Conservation (phyloP, 106 monocot genomes). For the Dendrobium chrysotoxum region DNA sequence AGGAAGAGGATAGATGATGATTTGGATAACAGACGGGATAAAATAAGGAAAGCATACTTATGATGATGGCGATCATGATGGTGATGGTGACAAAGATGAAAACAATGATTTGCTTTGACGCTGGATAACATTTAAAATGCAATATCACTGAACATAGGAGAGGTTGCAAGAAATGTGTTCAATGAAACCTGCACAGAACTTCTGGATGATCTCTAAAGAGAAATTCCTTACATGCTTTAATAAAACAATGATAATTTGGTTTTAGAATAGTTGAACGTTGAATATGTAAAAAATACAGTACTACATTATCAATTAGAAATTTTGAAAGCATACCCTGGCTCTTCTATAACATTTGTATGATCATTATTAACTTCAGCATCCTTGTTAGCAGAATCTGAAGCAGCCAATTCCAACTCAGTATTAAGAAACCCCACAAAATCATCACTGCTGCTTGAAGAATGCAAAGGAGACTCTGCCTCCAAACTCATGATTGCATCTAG, state of each 20-base stretch:
- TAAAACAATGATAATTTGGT: background rate
- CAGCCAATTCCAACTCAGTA: conserved; percentile 43
- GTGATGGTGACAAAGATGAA: background rate
- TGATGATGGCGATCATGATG: background rate
- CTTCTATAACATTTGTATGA: conserved; percentile 15
- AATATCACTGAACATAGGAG: background rate
- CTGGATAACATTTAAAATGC: background rate
- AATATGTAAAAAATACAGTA: background rate
- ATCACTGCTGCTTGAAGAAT: conserved; percentile 69
- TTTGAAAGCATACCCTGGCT: conserved; percentile 15
- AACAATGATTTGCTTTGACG: background rate
- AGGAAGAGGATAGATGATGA: background rate
- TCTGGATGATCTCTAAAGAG: background rate
- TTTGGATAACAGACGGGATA: background rate
- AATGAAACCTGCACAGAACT: background rate
- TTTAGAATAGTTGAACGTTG: background rate
- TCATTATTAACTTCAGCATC: conserved; percentile 13
- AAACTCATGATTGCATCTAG: conserved; percentile 33
- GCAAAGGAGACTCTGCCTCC: conserved; percentile 47
- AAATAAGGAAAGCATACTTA: background rate
- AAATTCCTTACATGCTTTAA: background rate
- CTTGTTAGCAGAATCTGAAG: conserved; percentile 14
- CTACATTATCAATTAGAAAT: background rate
- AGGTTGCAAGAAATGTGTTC: background rate
- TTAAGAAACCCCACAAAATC: conserved; percentile 61